Conservation (phyloP, 148 eudicot species). For the Vaccinium vitisidaea region DNA sequence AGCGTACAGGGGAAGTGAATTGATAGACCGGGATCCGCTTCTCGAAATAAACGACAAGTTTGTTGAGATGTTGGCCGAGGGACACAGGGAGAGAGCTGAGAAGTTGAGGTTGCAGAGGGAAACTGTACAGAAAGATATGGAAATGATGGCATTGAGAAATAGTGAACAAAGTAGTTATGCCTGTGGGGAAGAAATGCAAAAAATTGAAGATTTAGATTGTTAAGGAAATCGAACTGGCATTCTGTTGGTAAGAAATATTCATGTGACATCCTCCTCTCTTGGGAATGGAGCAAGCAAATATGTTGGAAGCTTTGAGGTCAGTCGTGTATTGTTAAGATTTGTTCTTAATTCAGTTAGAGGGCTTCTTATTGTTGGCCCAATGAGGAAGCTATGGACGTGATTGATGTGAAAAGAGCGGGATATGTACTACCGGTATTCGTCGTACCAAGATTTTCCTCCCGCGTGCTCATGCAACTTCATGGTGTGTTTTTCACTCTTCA, state of each 20-base stretch:
- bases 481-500: background rate
- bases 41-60: slow-evolving; percentile 70
- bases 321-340: too few relatives aligned
- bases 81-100: slow-evolving; percentile 53
- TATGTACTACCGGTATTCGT: background rate
- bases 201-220: slow-evolving; percentile 11
- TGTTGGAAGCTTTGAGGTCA: too few relatives aligned
- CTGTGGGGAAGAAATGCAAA: slow-evolving; percentile 25
- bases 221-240: background rate
- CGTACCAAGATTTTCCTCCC: background rate
- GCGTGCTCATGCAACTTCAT: background rate
- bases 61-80: slow-evolving; percentile 75
- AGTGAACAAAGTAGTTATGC: slow-evolving; percentile 17
- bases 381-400: background rate
- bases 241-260: background rate
- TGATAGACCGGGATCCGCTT: slow-evolving; percentile 79
- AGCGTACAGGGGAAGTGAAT: slow-evolving; percentile 64
- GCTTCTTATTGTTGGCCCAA: too few relatives aligned
- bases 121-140: slow-evolving; percentile 45
- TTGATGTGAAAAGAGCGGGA: background rate
- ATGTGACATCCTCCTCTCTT: background rate
- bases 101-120: slow-evolving; percentile 44
- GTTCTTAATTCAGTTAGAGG: too few relatives aligned
- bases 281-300: too few relatives aligned
- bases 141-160: slow-evolving; percentile 33